Base-by-base conservation (phyloP, 805 yeast genomes). In the Clavispora vitiphila region DNA sequence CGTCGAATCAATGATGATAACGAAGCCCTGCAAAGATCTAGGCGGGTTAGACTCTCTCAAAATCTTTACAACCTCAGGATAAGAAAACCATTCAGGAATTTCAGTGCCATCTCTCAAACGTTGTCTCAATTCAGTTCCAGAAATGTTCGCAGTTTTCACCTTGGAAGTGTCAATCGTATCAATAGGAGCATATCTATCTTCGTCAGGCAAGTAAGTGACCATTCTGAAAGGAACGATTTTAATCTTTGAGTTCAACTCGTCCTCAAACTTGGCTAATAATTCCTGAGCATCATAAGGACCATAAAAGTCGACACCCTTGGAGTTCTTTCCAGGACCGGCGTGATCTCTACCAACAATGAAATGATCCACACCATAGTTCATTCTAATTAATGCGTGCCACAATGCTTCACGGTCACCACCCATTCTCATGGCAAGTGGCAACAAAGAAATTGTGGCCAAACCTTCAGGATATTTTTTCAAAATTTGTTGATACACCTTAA, bases 361-460 rank as follows among this genome's bases (percentile, higher is more conserved):
- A 64, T 91, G 97, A 40, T 96, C 85, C 42, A 96, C 96, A 60
- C 98, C 98, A 61, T 83, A 89, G 71, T 90, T 90, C 74, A 88
- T 87, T 69, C 98, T 85, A 62, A 90, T 90, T 57, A 91, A 83
- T 14, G 97, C 96, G 62, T 90, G 98, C 97, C 97, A 91, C 35
- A 90, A 86, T 18, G 98, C 98, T 70, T 90, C 98, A 64, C 96
- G 81, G 65, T 91, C 97, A 65, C 98, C 98, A 42, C 93, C 97
- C 98, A 90, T 90, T 76, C 98, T 83, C 98, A 90, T 90, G 30
- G 98, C 98, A 58, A 90, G 74, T 10, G 98, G 98, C 55, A 90
- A 74, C 50, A 90, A 71, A 8, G 96, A 83, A 48, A 90, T 72
- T 50, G 86, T 80, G 12, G 97, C 97, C 78, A 90, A 83, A 41